These are phyloP conservation scores for Nymphaea colorata DNA, from an alignment of 164 flowering plant genomes.

Conservation along the genomic window DNA sequence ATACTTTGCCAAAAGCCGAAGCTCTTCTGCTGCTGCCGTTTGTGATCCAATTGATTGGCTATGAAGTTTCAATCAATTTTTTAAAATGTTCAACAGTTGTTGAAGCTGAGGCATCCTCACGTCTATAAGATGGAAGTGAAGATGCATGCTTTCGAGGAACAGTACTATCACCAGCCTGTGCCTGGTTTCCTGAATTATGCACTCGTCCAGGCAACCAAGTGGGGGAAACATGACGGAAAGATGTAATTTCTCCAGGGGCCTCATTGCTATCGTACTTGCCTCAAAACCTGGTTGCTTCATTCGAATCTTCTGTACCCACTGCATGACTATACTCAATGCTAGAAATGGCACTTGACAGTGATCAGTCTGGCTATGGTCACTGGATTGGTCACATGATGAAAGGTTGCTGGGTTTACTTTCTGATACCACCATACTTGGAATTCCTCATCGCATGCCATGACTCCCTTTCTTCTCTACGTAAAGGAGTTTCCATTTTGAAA, in stretches of 20 bases:
- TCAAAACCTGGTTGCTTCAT: constrained; percentile 28
- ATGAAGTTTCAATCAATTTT: constrained; percentile 43
- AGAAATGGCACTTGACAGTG: constrained; percentile 54
- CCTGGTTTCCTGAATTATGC: constrained; percentile 16
- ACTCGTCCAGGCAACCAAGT: background rate
- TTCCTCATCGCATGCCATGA: background rate
- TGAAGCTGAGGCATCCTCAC: background rate
- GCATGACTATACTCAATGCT: constrained; percentile 34
- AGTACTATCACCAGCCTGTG: background rate
- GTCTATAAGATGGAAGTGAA: background rate
- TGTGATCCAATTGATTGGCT: constrained; percentile 46
- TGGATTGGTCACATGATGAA: constrained; percentile 39
- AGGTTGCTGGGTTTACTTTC: constrained; percentile 9
- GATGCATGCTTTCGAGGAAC: background rate
- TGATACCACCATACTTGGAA: constrained; percentile 14
- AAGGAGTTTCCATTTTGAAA: constrained; percentile 22
- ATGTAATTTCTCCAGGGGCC: constrained; percentile 36
- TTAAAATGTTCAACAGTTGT: constrained; percentile 38
- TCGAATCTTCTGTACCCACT: constrained; percentile 5
- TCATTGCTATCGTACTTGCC: constrained; percentile 24
- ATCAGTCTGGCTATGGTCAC: constrained; percentile 55
- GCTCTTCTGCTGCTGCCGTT: constrained; percentile 61
- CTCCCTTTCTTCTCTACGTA: constrained; percentile 1
- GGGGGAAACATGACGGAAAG: constrained; percentile 13
- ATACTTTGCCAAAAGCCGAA: constrained; percentile 71